phyloP scores from a whole-genome alignment of 306 rosid species.

The Arachis stenosperma region DNA sequence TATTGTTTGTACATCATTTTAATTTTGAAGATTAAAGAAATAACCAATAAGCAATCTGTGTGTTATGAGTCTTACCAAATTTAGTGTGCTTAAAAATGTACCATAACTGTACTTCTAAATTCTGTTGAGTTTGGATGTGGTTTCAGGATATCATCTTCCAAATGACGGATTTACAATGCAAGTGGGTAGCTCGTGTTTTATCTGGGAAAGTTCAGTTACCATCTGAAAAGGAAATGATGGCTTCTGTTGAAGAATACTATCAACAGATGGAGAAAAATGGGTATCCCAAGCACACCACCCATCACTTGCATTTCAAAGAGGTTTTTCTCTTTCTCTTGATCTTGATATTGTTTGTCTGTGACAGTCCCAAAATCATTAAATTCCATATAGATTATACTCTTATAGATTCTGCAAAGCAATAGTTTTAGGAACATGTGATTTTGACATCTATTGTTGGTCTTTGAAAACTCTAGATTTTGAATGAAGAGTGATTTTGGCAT shows the following conservation, averaged over 20 bases:
- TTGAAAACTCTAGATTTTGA: no score
- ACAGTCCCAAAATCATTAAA: not conserved
- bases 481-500: no score
- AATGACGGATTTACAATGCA: constrained; percentile 36
- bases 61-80: no score
- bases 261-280: constrained; percentile 34
- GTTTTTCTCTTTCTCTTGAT: constrained; percentile 14
- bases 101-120: not conserved
- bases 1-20: not conserved
- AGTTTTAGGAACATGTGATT: no score
- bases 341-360: not conserved
- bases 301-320: constrained; percentile 43
- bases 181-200: constrained; percentile 43
- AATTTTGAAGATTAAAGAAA: not conserved
- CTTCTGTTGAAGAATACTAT: constrained; percentile 39
- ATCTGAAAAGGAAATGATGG: constrained; percentile 39
- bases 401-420: not conserved
- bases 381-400: not conserved
- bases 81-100: not conserved
- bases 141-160: constrained; percentile 33
- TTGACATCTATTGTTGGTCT: no score
- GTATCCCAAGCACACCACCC: constrained; percentile 36
- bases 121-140: not conserved
- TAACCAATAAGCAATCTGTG: no score
- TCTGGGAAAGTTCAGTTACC: constrained; percentile 39